Evolutionary conservation across 2,329 filamentous ascomycete species (phyloP).

Genomic region (Cadophora sp.): DNA sequence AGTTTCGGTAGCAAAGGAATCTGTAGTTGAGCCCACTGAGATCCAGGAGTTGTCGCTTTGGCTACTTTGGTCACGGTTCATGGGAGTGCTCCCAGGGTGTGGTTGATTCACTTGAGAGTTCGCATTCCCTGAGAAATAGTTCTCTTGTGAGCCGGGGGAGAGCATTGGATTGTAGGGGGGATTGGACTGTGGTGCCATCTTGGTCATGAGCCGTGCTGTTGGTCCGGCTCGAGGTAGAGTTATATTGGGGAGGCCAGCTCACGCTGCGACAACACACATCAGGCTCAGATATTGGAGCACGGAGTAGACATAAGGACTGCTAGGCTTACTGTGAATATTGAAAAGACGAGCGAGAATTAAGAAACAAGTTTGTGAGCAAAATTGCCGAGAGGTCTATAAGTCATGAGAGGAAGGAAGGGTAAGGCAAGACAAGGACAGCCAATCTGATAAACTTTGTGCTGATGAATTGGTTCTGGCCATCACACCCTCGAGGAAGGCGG

Average conservation of each 20-base stretch:
- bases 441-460: background rate
- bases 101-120: background rate
- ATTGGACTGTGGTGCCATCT: conserved; percentile 1
- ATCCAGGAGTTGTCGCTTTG: conserved; percentile 1
- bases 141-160: conserved; percentile 11
- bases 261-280: conserved; percentile 4
- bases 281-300: background rate
- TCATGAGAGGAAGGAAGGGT: background rate
- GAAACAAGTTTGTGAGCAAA: background rate
- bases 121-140: no score
- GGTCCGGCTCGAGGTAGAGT: background rate
- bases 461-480: background rate
- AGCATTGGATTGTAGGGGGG: background rate
- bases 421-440: background rate
- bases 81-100: background rate
- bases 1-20: background rate
- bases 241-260: conserved; percentile 8
- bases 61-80: conserved; percentile 4
- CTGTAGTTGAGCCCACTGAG: background rate
- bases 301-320: background rate
- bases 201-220: conserved; percentile 12
- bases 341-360: background rate
- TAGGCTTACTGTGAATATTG: background rate
- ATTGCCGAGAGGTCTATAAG: background rate
- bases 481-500: background rate